Evolutionary conservation across 768 basidiomycete genomes (phyloP).

Genomic region (Naganishia randhawae): DNA sequence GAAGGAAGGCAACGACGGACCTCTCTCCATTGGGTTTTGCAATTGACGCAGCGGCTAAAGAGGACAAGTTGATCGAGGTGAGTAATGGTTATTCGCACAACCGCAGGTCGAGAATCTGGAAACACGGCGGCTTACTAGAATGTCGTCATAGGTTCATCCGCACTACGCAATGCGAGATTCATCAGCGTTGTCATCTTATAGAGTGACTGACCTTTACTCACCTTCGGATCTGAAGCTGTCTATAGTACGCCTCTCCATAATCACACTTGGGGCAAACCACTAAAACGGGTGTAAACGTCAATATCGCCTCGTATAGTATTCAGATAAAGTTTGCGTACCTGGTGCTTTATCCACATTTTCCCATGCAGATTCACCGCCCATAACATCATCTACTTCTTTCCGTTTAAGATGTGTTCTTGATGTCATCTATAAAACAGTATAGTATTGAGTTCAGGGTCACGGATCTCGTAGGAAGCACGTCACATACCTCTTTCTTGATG

Average conservation of each 20-base stretch:
- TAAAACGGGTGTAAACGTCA: conserved; percentile 31
- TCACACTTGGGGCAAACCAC: conserved; percentile 76
- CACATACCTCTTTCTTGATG: conserved; percentile 70
- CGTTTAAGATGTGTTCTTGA: conserved; percentile 76
- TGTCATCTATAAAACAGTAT: conserved; percentile 67
- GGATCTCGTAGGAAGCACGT: not conserved
- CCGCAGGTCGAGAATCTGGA: not conserved
- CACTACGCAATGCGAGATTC: conserved; percentile 28
- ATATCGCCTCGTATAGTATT: not conserved
- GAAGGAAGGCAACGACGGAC: conserved; percentile 28
- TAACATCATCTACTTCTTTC: conserved; percentile 92
- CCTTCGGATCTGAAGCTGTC: conserved; percentile 91
- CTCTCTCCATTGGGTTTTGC: conserved; percentile 49
- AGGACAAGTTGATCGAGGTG: not conserved
- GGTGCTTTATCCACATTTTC: conserved; percentile 84
- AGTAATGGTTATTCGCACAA: not conserved
- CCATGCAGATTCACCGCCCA: conserved; percentile 92
- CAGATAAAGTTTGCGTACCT: conserved; percentile 54
- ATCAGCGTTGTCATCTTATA: not conserved
- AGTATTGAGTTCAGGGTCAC: not conserved
- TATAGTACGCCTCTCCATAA: conserved; percentile 79
- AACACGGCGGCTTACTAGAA: conserved; percentile 49
- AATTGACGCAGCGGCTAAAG: conserved; percentile 47
- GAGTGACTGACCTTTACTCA: conserved; percentile 4
- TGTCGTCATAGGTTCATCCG: conserved; percentile 52